Conservation (phyloP, 1,139 yeast species). For the Zygosaccharomyces pseudobailii region DNA sequence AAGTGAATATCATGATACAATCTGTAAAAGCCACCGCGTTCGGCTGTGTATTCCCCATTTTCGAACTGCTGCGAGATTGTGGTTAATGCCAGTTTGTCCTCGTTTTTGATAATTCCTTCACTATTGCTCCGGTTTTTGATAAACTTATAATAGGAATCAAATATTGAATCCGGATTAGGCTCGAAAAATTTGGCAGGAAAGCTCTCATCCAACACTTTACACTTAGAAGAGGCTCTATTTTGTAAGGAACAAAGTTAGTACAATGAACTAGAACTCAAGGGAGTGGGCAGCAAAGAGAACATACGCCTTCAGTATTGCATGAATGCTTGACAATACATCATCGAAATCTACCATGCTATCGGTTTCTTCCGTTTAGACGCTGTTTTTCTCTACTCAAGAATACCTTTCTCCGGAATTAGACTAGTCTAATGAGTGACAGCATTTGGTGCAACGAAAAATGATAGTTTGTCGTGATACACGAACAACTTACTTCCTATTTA, state of each 20-base stretch:
- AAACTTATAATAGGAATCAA: constrained; percentile 40
- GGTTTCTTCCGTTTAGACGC: neutral
- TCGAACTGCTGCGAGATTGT: constrained; percentile 36
- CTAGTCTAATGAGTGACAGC: neutral
- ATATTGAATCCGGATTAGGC: constrained; percentile 40
- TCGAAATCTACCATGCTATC: constrained; percentile 4
- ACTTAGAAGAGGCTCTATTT: constrained; percentile 29
- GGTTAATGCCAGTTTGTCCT: constrained; percentile 28
- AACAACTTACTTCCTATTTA: neutral
- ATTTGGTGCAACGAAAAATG: no score
- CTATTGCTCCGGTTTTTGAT: constrained; percentile 27
- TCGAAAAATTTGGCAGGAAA: constrained; percentile 49
- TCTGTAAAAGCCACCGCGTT: constrained; percentile 39
- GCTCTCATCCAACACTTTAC: constrained; percentile 37
- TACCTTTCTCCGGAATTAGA: neutral
- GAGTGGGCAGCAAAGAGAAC: constrained; percentile 4
- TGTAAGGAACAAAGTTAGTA: constrained; percentile 11
- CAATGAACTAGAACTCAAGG: neutral
- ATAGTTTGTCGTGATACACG: neutral
- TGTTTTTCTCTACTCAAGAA: neutral
- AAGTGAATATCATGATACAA: constrained; percentile 72
- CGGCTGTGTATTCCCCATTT: constrained; percentile 38
- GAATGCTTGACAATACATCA: constrained; percentile 21
- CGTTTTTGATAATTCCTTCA: constrained; percentile 27
- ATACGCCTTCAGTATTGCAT: constrained; percentile 23